These are phyloP conservation scores for Wakefieldia striispora DNA, from an alignment of 768 basidiomycete genomes.

Conservation along the genomic window DNA sequence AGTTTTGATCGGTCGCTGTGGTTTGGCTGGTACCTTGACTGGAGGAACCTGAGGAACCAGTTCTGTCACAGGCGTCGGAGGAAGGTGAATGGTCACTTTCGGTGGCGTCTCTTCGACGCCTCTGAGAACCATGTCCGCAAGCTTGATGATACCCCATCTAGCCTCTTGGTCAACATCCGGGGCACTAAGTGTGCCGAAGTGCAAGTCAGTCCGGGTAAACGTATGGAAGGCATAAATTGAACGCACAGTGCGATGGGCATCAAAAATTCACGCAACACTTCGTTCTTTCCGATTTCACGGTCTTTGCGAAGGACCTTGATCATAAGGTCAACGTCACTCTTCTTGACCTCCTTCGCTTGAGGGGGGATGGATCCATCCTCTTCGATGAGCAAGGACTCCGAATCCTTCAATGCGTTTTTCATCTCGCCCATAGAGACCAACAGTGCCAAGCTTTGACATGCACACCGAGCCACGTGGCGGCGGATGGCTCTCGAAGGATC, in stretches of 20 bases:
- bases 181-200: conserved; percentile 43
- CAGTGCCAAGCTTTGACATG: conserved; percentile 84
- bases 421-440: conserved; percentile 90
- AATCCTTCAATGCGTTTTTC: conserved; percentile 69
- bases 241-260: conserved; percentile 81
- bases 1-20: conserved; percentile 32
- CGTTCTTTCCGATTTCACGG: conserved; percentile 78
- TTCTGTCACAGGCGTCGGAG: conserved; percentile 70
- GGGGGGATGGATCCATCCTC: conserved; percentile 77
- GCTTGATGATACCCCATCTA: conserved; percentile 86
- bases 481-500: conserved; percentile 83
- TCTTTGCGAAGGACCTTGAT: conserved; percentile 88
- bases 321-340: conserved; percentile 79
- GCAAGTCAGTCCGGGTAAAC: background rate
- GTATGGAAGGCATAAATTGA: conserved; percentile 4
- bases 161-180: conserved; percentile 83
- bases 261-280: conserved; percentile 72
- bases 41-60: conserved; percentile 50
- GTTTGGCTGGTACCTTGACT: conserved; percentile 51
- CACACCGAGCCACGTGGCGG: conserved; percentile 82
- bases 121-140: conserved; percentile 85
- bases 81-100: conserved; percentile 81
- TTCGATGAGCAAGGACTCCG: conserved; percentile 78
- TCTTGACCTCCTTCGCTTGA: conserved; percentile 72
- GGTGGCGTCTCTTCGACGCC: conserved; percentile 82